A percentile compares a stretch with the other conserved stretches of the same genome.
These are phyloP conservation scores for Neodidymelliopsis sp. DNA, from an alignment of 2,329 filamentous ascomycete species.

Conservation along the genomic window DNA sequence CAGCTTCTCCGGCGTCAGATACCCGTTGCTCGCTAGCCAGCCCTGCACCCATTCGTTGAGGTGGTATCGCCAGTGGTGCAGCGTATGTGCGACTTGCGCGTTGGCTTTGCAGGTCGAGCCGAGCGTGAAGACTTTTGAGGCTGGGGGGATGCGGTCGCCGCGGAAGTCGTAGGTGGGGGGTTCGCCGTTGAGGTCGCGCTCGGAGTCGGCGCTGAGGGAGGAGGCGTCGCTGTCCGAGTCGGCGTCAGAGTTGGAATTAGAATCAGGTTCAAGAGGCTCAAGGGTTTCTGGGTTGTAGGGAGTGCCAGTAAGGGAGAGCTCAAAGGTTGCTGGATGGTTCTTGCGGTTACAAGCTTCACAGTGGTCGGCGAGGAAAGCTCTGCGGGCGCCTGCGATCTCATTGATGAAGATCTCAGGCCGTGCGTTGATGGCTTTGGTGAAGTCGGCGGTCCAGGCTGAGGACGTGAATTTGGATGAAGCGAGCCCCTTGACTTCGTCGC, in stretches of 20 bases:
- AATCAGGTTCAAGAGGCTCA: constrained; percentile 63
- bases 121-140: constrained; percentile 38
- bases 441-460: constrained; percentile 72
- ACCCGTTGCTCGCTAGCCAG: constrained; percentile 65
- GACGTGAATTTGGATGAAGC: constrained; percentile 76
- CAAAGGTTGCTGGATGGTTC: constrained; percentile 71
- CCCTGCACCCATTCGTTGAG: constrained; percentile 76
- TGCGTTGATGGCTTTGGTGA: constrained; percentile 70
- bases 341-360: constrained; percentile 77
- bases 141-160: constrained; percentile 40
- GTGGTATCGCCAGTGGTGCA: constrained; percentile 78
- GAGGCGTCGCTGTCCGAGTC: constrained; percentile 26
- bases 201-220: constrained; percentile 36
- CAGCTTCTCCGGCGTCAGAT: constrained; percentile 65
- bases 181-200: constrained; percentile 30
- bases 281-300: constrained; percentile 72
- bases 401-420: constrained; percentile 63
- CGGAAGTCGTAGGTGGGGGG: constrained; percentile 34
- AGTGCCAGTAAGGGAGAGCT: constrained; percentile 68
- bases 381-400: constrained; percentile 33
- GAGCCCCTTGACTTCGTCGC: constrained; percentile 73
- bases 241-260: constrained; percentile 29
- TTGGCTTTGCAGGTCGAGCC: constrained; percentile 63
- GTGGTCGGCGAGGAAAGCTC: constrained; percentile 37
- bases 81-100: constrained; percentile 72